Percentiles rank a stretch among this genome's conserved stretches.
These are phyloP conservation scores for Linderina pennispora DNA, from an alignment of 192 early-diverging fungal genomes.

Conservation along the genomic window DNA sequence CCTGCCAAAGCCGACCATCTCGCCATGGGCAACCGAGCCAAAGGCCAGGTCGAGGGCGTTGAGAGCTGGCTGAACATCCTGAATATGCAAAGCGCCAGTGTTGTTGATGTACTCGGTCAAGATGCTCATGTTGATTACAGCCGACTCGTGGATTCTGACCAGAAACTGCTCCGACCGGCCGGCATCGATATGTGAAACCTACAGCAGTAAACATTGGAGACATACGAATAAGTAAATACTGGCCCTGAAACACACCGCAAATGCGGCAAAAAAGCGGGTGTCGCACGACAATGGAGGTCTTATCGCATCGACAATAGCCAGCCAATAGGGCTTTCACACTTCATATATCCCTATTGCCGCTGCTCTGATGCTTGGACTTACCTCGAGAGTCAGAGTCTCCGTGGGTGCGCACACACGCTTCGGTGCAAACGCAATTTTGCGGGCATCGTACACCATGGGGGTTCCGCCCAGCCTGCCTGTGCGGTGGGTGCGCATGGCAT, in stretches of 20 bases:
- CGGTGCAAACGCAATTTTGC: slow-evolving; percentile 77
- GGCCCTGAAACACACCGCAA: too few relatives aligned
- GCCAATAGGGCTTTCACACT: too few relatives aligned
- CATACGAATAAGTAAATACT: too few relatives aligned
- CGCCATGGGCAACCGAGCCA: slow-evolving; percentile 72
- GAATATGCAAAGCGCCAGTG: slow-evolving; percentile 4
- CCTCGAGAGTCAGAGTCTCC: slow-evolving; percentile 53
- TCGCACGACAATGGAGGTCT: too few relatives aligned
- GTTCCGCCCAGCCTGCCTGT: slow-evolving; percentile 53
- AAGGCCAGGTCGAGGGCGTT: slow-evolving; percentile 77
- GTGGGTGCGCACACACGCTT: slow-evolving; percentile 66
- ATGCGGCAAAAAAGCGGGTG: too few relatives aligned
- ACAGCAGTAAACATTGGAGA: too few relatives aligned
- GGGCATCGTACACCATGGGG: slow-evolving; percentile 75
- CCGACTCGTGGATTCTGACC: slow-evolving; percentile 50
- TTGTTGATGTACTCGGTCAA: slow-evolving; percentile 24
- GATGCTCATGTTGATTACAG: slow-evolving; percentile 50
- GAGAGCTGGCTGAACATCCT: slow-evolving; percentile 44
- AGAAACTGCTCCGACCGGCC: slow-evolving; percentile 50
- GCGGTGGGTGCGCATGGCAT: slow-evolving; percentile 33
- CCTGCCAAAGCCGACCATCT: slow-evolving; percentile 72
- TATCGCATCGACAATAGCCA: too few relatives aligned
- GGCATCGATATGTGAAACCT: slow-evolving; percentile 5
- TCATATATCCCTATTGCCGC: too few relatives aligned
- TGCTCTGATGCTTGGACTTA: slow-evolving; percentile 18